Evolutionary conservation across 805 yeast genomes (phyloP), one percentile per base, ranked within the genome.

Genomic region (Myxozyma melibiosi): DNA sequence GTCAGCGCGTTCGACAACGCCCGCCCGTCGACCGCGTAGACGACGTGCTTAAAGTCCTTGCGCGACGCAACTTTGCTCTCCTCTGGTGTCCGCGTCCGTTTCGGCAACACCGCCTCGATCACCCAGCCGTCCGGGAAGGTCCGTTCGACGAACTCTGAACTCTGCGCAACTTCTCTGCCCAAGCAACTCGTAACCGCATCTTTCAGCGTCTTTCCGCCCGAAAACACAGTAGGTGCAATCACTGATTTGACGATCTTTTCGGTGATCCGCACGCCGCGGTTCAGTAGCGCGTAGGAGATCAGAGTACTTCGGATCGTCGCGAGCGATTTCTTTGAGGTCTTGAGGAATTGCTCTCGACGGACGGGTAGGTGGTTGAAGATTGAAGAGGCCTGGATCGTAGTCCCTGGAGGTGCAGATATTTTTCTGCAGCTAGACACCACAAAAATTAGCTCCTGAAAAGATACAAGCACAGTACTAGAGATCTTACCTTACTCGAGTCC

Each of bases 281-380:
- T 40, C n/a, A 53, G 22, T 9, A 59, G 39, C n/a, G 57, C 53
- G 20, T 38, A 30, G n/a, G 62, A 38, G 8, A 41, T 25, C 0
- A 87, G 79, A 0, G 90, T 87, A 60, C 86, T 91, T 27, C 87
- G 68, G 1, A 88, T 84, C 60, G 79, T 80, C 13, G 80, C 65
- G 63, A 82, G 81, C 61, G 88, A 94, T 20, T 87, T 94, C 65
- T 76, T 78, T 11, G 83, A 75, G 0, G 85, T 77, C 56, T 77
- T 77, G 42, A 86, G 68, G 1, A 28, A 51, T 13, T 89, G 75
- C 57, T 83, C 73, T 34, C 85, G 71, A 54, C 96, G 74, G 0
- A 91, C 82, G 0, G 92, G 88, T 34, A 86, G 80, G 65, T 86
- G 86, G 70, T 84, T 87, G 66, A 88, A 88, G 42, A 88, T 71